phyloP scores from a whole-genome alignment of 768 basidiomycete genomes.

The Suillus luteus region DNA sequence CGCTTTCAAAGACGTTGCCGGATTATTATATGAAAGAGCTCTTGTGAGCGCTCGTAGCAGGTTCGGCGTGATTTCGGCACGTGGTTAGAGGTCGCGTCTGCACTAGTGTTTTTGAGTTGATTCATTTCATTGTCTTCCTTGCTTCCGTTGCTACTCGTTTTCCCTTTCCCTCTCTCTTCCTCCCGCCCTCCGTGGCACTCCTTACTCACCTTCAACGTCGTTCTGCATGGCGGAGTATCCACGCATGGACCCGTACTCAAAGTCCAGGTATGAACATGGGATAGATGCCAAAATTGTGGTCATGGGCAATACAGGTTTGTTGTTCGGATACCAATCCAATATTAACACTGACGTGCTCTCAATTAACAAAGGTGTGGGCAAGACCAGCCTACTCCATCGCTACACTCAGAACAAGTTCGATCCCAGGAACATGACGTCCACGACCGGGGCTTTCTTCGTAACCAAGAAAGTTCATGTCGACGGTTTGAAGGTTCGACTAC shows the following conservation, averaged over 20 bases:
- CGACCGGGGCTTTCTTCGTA: slow-evolving; percentile 91
- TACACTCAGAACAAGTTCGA: slow-evolving; percentile 92
- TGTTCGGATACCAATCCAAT: slow-evolving; percentile 12
- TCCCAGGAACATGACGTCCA: slow-evolving; percentile 85
- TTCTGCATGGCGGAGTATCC: slow-evolving; percentile 57
- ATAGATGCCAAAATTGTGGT: slow-evolving; percentile 96
- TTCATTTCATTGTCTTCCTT: slow-evolving; percentile 33
- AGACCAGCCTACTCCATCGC: slow-evolving; percentile 87
- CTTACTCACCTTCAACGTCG: slow-evolving; percentile 24
- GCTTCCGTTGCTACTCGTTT: slow-evolving; percentile 35
- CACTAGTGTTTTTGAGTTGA: slow-evolving; percentile 25
- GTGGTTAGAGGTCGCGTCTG: slow-evolving; percentile 36
- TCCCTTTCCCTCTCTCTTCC: slow-evolving; percentile 17
- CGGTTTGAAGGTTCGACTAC: slow-evolving; percentile 82
- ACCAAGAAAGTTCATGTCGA: slow-evolving; percentile 89
- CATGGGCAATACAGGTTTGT: slow-evolving; percentile 77
- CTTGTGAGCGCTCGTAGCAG: slow-evolving; percentile 13
- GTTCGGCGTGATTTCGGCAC: slow-evolving; percentile 24
- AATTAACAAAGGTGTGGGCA: slow-evolving; percentile 71
- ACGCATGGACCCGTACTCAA: slow-evolving; percentile 64
- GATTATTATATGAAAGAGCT: slow-evolving; percentile 1
- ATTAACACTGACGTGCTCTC: slow-evolving; percentile 16
- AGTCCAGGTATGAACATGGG: slow-evolving; percentile 76
- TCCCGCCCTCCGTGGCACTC: slow-evolving; percentile 50
- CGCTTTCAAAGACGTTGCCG: not conserved